Evolutionary conservation across 2,329 filamentous ascomycete species (phyloP).

Genomic region (Nakataea oryzae): DNA sequence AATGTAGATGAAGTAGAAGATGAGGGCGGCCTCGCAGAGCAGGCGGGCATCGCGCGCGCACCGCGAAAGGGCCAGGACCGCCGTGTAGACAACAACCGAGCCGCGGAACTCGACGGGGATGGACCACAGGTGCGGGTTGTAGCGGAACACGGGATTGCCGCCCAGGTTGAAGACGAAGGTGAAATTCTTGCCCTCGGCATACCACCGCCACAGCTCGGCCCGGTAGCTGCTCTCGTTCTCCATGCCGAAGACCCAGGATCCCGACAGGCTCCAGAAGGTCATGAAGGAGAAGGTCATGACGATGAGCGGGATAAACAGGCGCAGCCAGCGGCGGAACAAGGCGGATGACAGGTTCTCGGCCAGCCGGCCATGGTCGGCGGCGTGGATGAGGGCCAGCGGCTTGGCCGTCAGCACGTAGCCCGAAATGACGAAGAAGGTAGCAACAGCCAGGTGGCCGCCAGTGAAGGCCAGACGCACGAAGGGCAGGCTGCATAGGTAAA

Average conservation of each 20-base stretch:
- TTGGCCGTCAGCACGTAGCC: constrained; percentile 46
- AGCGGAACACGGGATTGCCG: constrained; percentile 43
- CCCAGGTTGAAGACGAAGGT: constrained; percentile 54
- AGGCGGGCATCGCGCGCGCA: constrained; percentile 44
- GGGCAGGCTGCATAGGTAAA: constrained; percentile 43
- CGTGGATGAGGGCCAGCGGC: constrained; percentile 33
- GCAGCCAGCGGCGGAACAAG: constrained; percentile 37
- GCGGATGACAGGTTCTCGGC: constrained; percentile 33
- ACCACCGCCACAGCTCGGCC: constrained; percentile 39
- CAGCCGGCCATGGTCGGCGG: constrained; percentile 28
- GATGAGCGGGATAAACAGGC: constrained; percentile 41
- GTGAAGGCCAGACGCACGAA: constrained; percentile 48
- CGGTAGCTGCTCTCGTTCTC: constrained; percentile 21
- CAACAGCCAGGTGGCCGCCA: constrained; percentile 50
- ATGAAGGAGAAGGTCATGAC: constrained; percentile 42
- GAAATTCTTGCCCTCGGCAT: constrained; percentile 55
- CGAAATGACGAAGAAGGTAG: constrained; percentile 36
- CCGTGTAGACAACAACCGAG: constrained; percentile 52
- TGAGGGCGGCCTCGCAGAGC: constrained; percentile 38
- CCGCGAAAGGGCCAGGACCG: constrained; percentile 44
- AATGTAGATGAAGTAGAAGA: constrained; percentile 58
- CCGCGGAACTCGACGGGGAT: constrained; percentile 55
- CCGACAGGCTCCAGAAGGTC: constrained; percentile 41
- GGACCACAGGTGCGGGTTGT: constrained; percentile 52
- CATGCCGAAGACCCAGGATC: constrained; percentile 27